phyloP scores from a whole-genome alignment of 805 yeast genomes.

The Barnettozyma vustinii region DNA sequence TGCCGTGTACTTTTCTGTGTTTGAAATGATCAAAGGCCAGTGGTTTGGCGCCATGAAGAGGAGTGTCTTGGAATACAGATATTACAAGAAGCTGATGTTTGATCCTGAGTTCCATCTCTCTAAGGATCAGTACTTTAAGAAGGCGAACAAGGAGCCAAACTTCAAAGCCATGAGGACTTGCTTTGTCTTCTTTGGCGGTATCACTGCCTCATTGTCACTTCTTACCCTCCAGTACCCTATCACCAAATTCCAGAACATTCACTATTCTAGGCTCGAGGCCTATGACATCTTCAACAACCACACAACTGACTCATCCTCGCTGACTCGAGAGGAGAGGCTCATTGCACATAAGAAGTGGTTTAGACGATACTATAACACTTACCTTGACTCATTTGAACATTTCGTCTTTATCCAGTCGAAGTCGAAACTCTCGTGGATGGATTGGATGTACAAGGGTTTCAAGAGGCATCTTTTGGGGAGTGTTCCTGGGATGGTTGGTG shows the following conservation, averaged over 20 bases:
- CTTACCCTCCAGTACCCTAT: conserved; percentile 82
- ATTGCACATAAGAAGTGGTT: conserved; percentile 15
- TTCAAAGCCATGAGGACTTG: conserved; percentile 53
- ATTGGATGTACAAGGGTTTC: conserved; percentile 78
- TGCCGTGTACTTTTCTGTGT: conserved; percentile 77
- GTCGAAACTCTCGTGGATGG: conserved; percentile 50
- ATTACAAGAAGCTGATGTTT: conserved; percentile 31
- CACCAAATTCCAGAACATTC: conserved; percentile 71
- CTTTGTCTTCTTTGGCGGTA: conserved; percentile 78
- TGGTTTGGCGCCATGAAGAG: conserved; percentile 45
- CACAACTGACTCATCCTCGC: conserved; percentile 9
- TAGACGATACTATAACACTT: conserved; percentile 63
- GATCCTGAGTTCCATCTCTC: conserved; percentile 21
- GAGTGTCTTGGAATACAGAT: conserved; percentile 38
- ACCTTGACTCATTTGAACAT: conserved; percentile 67
- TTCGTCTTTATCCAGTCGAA: conserved; percentile 47
- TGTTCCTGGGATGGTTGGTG: conserved; percentile 86
- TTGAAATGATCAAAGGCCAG: conserved; percentile 72
- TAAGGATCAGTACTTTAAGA: conserved; percentile 19
- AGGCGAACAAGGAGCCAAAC: conserved; percentile 23
- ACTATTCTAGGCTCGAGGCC: conserved; percentile 73
- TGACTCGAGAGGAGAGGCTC: conserved; percentile 1
- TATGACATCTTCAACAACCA: conserved; percentile 52
- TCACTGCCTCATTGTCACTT: conserved; percentile 73
- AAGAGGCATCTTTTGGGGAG: conserved; percentile 63